phyloP scores from a whole-genome alignment of 495 filamentous ascomycete genomes.

The Trichodelitschia bisporula region DNA sequence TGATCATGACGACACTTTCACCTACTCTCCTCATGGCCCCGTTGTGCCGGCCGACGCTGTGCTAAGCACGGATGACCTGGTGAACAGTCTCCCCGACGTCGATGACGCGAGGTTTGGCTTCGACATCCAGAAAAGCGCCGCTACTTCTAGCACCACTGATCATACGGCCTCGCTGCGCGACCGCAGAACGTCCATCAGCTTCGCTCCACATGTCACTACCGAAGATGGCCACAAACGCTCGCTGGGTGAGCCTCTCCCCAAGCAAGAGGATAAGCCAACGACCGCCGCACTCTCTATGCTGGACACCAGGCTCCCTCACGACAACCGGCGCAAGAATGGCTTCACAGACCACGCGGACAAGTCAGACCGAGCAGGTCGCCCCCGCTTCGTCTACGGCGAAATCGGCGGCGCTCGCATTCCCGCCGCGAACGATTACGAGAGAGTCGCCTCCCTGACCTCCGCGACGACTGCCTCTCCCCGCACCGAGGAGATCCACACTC shows the following conservation, averaged over 20 bases:
- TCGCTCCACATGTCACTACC: conserved; percentile 17
- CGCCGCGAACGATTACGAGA: conserved; percentile 6
- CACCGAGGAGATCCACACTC: conserved; percentile 26
- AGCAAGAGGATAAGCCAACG: conserved; percentile 2
- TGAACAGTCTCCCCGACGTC: neutral
- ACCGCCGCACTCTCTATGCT: neutral
- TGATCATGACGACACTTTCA: neutral
- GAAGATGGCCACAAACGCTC: conserved; percentile 15
- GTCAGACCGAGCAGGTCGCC: neutral
- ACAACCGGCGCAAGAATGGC: neutral
- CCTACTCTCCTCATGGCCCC: neutral
- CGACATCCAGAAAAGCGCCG: too few species aligned
- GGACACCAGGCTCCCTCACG: conserved; percentile 3
- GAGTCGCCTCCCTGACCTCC: conserved; percentile 31
- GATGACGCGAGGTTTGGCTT: too few species aligned
- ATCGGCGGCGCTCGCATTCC: conserved; percentile 2
- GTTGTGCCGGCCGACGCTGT: neutral
- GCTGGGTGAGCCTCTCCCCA: conserved; percentile 15
- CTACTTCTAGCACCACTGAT: conserved; percentile 4
- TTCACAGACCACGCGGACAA: neutral
- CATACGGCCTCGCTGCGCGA: conserved; percentile 6
- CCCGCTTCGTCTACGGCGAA: conserved; percentile 5
- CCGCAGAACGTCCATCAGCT: conserved; percentile 17
- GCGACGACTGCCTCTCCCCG: conserved; percentile 28
- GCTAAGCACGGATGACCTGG: neutral